phyloP scores from a whole-genome alignment of 2,329 filamentous ascomycete species.

The Diatrype stigma region DNA sequence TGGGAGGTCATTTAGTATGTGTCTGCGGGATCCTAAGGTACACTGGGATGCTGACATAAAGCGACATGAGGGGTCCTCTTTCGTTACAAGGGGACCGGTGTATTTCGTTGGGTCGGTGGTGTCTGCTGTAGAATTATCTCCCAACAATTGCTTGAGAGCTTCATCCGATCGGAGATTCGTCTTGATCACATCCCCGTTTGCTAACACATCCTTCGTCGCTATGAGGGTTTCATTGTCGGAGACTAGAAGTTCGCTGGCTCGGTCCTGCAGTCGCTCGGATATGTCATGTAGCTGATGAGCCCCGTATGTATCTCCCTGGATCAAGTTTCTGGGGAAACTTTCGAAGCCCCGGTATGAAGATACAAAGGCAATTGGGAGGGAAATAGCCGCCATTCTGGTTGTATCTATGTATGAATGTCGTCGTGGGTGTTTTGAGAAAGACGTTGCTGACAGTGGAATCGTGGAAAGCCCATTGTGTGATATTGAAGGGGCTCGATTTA shows the following conservation, averaged over 20 bases:
- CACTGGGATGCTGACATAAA: slow-evolving; percentile 25
- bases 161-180: slow-evolving; percentile 6
- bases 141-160: slow-evolving; percentile 8
- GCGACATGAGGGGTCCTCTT: slow-evolving; percentile 18
- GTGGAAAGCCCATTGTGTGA: too few relatives aligned
- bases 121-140: slow-evolving; percentile 7
- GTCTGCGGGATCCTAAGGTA: too few relatives aligned
- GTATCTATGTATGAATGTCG: neutral
- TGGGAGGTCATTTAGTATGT: too few relatives aligned
- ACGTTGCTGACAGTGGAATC: too few relatives aligned
- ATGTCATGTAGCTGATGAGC: neutral
- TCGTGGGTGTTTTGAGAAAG: neutral
- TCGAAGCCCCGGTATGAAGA: neutral
- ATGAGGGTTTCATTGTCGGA: neutral
- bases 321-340: neutral
- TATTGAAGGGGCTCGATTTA: too few relatives aligned
- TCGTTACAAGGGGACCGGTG: slow-evolving; percentile 6
- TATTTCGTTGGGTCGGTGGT: slow-evolving; percentile 4
- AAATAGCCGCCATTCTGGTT: neutral
- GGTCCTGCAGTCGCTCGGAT: neutral
- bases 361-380: neutral
- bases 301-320: neutral
- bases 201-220: neutral
- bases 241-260: neutral
- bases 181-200: neutral